phyloP scores from a whole-genome alignment of 345 rosid genomes.

The Leavenworthia alabamica region DNA sequence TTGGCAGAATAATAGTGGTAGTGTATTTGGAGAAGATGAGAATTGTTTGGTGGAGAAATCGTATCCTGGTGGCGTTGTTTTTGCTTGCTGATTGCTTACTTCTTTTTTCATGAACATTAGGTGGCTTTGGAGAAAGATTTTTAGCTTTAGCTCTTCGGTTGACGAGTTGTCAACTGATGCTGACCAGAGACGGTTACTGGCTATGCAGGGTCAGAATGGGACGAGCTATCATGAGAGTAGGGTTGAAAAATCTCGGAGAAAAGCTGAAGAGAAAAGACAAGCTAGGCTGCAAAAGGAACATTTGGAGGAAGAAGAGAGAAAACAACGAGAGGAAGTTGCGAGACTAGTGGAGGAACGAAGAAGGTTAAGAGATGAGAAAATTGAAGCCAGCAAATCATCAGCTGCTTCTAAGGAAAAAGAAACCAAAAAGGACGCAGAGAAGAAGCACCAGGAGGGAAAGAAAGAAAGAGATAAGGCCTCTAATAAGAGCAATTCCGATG shows the following conservation, averaged over 20 bases:
- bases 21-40: slow-evolving; percentile 62
- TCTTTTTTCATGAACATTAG: slow-evolving; percentile 81
- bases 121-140: slow-evolving; percentile 92
- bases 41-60: slow-evolving; percentile 78
- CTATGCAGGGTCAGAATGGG: slow-evolving; percentile 66
- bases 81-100: slow-evolving; percentile 54
- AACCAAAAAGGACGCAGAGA: slow-evolving; percentile 57
- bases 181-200: slow-evolving; percentile 54
- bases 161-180: slow-evolving; percentile 55
- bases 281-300: slow-evolving; percentile 87
- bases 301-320: slow-evolving; percentile 89
- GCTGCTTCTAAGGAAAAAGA: slow-evolving; percentile 50
- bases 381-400: slow-evolving; percentile 51
- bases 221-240: slow-evolving; percentile 59
- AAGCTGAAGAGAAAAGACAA: slow-evolving; percentile 95
- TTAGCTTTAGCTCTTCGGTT: slow-evolving; percentile 61
- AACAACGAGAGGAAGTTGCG: slow-evolving; percentile 94
- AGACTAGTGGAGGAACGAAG: slow-evolving; percentile 91
- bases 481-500: slow-evolving; percentile 89
- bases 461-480: slow-evolving; percentile 86
- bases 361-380: slow-evolving; percentile 71
- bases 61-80: slow-evolving; percentile 60
- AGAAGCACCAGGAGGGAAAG: slow-evolving; percentile 73
- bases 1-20: slow-evolving; percentile 53
- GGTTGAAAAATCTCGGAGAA: slow-evolving; percentile 86